Base-by-base conservation (phyloP, 352 stramenopile species). In the Pseudoperonospora humuli region DNA sequence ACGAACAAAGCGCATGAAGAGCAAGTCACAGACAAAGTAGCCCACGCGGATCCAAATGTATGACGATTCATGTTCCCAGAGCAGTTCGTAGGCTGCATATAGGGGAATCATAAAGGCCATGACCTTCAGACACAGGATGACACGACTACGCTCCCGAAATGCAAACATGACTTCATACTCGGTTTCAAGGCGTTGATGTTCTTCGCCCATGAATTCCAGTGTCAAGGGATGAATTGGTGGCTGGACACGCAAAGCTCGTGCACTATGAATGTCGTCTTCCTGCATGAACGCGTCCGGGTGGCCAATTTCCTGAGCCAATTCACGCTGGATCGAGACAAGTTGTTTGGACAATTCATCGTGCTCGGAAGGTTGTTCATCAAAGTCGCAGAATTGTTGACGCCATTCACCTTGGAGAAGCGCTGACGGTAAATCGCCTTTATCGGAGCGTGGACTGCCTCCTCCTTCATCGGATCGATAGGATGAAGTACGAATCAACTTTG, bases 201-300 rank as follows among this genome's bases (percentile, higher is more conserved):
- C 66, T 32, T 93, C 80, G 1, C 80, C 80, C 77, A 90, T 90
- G 23, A 93, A 93, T 29, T 89, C 77, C 0, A 90, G 48, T 0
- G 80, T 89, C 10, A 93, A 58, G 0, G 80, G 80, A 20, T 90
- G 80, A 0, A 93, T 64, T 3, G 59, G 67, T 20, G 75, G 76
- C 27, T 90, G 77, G 6, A 85, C 64, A 11, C 75, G 76, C 5
- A 88, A 45, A 0, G 69, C 73, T 0, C 71, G 56, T 8, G 71
- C 83, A 20, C 64, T 85, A 17, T 88, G 76, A 0, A 65, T 49
- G 20, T 86, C 72, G 18, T 90, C 77, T 64, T 90, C 77, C 32
- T 77, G 49, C 17, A 67, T 54, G 1, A 86, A 50, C 8, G 75
- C 70, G 24, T 90, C 77, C 0, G 70, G 61, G 5, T 85, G 54